A percentile compares a stretch with the other conserved stretches of the same genome.
These are phyloP conservation scores for Pythium dissimile DNA, from an alignment of 352 stramenopile genomes.

Conservation along the genomic window DNA sequence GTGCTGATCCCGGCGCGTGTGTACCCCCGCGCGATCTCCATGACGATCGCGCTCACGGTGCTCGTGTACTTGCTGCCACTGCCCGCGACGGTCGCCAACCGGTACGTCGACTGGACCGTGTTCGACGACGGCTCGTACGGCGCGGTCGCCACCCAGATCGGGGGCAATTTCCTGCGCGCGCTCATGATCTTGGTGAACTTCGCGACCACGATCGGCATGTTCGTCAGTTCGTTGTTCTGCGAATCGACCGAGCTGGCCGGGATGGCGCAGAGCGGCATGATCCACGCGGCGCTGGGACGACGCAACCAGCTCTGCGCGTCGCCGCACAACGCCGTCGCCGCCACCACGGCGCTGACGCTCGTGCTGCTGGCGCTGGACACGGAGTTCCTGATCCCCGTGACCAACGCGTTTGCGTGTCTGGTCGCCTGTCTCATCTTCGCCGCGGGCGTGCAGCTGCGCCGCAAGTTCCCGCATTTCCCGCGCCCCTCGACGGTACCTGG, in stretches of 20 bases:
- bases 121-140: constrained; percentile 16
- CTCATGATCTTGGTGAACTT: constrained; percentile 79
- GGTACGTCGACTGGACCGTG: constrained; percentile 19
- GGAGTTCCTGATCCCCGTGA: constrained; percentile 56
- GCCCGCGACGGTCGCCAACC: constrained; percentile 29
- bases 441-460: constrained; percentile 80
- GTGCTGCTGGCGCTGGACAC: constrained; percentile 36
- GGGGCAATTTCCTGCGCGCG: constrained; percentile 61
- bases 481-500: constrained; percentile 34
- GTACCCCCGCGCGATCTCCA: constrained; percentile 72
- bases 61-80: constrained; percentile 77
- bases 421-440: constrained; percentile 77
- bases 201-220: constrained; percentile 85
- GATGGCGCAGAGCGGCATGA: constrained; percentile 67
- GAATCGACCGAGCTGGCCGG: constrained; percentile 78
- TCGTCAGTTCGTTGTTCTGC: constrained; percentile 86
- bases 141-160: constrained; percentile 26
- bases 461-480: constrained; percentile 40
- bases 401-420: constrained; percentile 84
- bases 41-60: constrained; percentile 52
- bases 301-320: constrained; percentile 24
- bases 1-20: constrained; percentile 58
- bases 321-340: constrained; percentile 23
- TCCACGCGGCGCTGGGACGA: constrained; percentile 69
- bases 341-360: constrained; percentile 21